Conservation (phyloP, 2,329 filamentous ascomycete genomes). For the Macrophomina phaseolina region DNA sequence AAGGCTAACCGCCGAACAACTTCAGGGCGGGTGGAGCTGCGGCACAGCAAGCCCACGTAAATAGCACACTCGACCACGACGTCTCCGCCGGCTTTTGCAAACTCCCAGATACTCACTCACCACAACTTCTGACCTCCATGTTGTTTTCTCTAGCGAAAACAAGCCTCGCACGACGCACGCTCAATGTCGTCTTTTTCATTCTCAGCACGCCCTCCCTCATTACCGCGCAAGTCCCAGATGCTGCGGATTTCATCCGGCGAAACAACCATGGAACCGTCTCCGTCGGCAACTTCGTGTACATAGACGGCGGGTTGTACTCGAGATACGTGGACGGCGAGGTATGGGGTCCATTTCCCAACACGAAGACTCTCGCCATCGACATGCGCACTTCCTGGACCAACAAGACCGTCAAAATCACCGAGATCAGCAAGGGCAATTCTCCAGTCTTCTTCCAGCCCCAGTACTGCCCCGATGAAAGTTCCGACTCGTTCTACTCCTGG, state of each 20-base stretch:
- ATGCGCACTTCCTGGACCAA: constrained; percentile 23
- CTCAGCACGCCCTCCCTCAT: background rate
- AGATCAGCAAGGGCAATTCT: constrained; percentile 2
- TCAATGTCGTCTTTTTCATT: too few species aligned
- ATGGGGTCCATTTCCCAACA: background rate
- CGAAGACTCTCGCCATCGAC: constrained; percentile 9
- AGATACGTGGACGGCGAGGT: background rate
- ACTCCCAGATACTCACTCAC: too few species aligned
- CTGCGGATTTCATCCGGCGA: background rate
- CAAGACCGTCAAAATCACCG: constrained; percentile 5
- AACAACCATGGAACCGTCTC: constrained; percentile 4
- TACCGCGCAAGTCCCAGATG: background rate
- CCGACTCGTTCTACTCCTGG: constrained; percentile 14
- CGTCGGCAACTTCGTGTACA: constrained; percentile 11
- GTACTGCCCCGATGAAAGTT: background rate
- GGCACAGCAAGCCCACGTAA: too few species aligned
- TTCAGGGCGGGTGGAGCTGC: too few species aligned
- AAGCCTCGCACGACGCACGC: too few species aligned
- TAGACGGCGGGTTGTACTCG: constrained; percentile 6
- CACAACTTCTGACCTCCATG: too few species aligned
- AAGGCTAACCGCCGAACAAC: too few species aligned
- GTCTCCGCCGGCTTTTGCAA: too few species aligned
- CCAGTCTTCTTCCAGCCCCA: constrained; percentile 1
- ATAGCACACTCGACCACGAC: too few species aligned
- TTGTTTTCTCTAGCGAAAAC: too few species aligned